These are phyloP conservation scores for Zoysia matrella DNA, from an alignment of 202 grass and related monocot genomes.

Conservation along the genomic window DNA sequence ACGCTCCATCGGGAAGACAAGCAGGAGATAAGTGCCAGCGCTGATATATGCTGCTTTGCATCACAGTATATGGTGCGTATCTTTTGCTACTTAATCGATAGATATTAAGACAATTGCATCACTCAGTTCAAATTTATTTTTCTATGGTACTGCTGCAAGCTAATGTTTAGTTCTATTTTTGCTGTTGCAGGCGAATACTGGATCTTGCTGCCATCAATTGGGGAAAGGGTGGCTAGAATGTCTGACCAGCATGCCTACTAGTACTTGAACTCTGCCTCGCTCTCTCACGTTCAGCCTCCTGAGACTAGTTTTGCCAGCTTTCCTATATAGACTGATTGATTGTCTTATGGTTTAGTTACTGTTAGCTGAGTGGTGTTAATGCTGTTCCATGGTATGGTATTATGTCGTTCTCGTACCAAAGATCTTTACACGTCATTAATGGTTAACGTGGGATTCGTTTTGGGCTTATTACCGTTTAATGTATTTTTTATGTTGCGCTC, in stretches of 20 bases:
- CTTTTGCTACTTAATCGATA: not conserved
- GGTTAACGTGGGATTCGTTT: not conserved
- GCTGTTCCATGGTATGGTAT: constrained; percentile 4
- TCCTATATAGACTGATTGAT: not conserved
- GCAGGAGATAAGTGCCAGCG: constrained; percentile 57
- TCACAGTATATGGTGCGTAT: constrained; percentile 20
- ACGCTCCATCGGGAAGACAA: constrained; percentile 71
- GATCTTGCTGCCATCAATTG: not conserved
- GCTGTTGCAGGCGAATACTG: not conserved
- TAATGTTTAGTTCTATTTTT: not conserved
- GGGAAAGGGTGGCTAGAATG: not conserved
- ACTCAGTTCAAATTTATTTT: not conserved
- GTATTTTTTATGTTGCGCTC: no score
- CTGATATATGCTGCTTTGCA: not conserved
- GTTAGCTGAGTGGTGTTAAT: not conserved
- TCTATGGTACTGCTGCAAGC: not conserved
- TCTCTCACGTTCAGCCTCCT: not conserved
- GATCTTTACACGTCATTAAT: not conserved
- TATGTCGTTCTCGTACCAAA: not conserved
- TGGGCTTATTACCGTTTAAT: no score
- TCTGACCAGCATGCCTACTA: not conserved
- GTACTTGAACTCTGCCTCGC: not conserved
- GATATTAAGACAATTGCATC: no score
- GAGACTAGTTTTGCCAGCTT: constrained; percentile 25
- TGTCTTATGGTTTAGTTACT: not conserved